Base-by-base conservation (phyloP, 148 eudicot species). In the Heliosperma pusillum region DNA sequence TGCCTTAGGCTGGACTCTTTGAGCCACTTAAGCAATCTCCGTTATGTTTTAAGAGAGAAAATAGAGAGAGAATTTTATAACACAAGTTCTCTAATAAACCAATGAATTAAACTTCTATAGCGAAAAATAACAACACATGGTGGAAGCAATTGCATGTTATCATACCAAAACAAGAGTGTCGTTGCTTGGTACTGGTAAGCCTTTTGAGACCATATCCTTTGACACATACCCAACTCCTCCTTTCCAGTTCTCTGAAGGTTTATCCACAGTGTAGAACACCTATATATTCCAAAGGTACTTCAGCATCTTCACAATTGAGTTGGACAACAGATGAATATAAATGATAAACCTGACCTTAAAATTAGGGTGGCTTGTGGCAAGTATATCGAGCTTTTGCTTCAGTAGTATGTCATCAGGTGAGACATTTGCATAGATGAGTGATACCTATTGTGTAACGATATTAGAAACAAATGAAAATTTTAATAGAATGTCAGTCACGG, bases 361-460 rank as follows among this genome's bases (percentile, higher is more conserved):
- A 80, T 96, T 96, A 25, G 99, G 99, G 77, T 92, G 89, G 84
- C 84, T 85, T 16, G 91, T 83, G 52, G 88, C 97, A 80, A 96
- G 94, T 47, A 78, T 73, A 66, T 92, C 99, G 56, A 96, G 94
- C 81, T 96, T 92, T 90, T 92, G 90, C 83, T 90, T 92, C 60
- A 96, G 88, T 74, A 96, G 80, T 64, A 96, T 96, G 80, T 96
- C 99, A 81, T 96, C 97, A 17, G 97, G 97, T 62, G 99, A 88
- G 75, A 89, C 89, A 88, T 96, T 96, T 57, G 94, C 99, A 73
- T 90, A 96, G 53, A 96, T 42, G 81, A 96, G 80, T 26, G 99
- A 89, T 29, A 96, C 94, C 99, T 95, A 83, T 68, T 55, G 68
- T 13, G 64, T 57, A 16, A 66, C 42, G n/a, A 53, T 27, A 58